Evolutionary conservation across 208 protist species (phyloP).

Genomic region (Acanthamoeba lenticulata): DNA sequence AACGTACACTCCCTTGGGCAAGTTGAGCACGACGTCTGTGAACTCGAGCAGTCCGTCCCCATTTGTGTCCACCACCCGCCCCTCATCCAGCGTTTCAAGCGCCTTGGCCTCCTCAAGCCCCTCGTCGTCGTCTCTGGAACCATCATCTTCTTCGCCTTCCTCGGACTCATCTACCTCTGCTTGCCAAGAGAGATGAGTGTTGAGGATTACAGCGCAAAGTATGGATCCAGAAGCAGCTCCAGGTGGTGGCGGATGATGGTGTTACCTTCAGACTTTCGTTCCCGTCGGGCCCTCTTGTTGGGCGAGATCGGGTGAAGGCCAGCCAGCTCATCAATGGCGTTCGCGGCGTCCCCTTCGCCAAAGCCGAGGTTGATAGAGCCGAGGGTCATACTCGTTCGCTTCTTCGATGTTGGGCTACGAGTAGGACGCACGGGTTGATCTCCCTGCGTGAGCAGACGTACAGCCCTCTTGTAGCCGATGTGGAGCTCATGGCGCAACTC

Average conservation of each 20-base stretch:
- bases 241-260: no score
- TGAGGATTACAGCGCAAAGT: background rate
- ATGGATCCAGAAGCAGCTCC: no score
- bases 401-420: background rate
- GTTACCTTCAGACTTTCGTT: background rate
- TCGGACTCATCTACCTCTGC: background rate
- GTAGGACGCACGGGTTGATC: background rate
- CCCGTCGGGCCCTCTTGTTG: background rate
- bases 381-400: constrained; percentile 15
- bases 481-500: constrained; percentile 41
- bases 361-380: background rate
- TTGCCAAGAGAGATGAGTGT: background rate
- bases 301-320: background rate
- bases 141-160: background rate
- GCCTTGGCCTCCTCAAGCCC: background rate
- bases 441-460: background rate
- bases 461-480: constrained; percentile 41
- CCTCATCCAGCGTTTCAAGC: background rate
- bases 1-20: background rate
- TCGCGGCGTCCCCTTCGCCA: background rate
- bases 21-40: background rate
- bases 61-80: background rate
- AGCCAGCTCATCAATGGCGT: background rate
- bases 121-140: background rate
- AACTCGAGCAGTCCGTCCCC: background rate